These are phyloP conservation scores for Piper betle DNA, from an alignment of 164 flowering plant species.

Conservation along the genomic window DNA sequence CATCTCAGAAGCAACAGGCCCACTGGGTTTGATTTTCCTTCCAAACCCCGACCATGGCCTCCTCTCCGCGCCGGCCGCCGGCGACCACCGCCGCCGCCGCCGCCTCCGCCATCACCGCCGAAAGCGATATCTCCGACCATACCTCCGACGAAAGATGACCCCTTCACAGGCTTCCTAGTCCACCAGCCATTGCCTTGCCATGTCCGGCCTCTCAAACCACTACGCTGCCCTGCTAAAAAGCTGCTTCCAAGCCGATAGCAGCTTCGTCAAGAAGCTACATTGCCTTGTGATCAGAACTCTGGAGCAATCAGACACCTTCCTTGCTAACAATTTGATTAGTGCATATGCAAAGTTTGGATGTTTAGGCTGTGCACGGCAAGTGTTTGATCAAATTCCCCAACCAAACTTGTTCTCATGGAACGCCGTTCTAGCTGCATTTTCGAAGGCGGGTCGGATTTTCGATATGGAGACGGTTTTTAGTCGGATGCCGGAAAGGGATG, in stretches of 20 bases:
- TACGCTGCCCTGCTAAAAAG: constrained; percentile 40
- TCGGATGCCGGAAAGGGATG: constrained; percentile 17
- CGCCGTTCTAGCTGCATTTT: constrained; percentile 48
- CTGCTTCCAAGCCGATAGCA: constrained; percentile 32
- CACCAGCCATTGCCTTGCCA: constrained; percentile 1
- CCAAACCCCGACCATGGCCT: too few relatives aligned
- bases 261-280: constrained; percentile 44
- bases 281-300: constrained; percentile 40
- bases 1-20: too few relatives aligned
- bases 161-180: too few relatives aligned
- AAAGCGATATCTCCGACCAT: too few relatives aligned
- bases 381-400: constrained; percentile 61
- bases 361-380: constrained; percentile 47
- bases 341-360: constrained; percentile 45
- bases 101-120: too few relatives aligned
- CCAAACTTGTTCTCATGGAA: constrained; percentile 73
- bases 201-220: constrained; percentile 32
- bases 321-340: constrained; percentile 45
- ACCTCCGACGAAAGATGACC: too few relatives aligned
- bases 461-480: constrained; percentile 15
- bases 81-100: too few relatives aligned
- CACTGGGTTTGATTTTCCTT: too few relatives aligned
- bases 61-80: too few relatives aligned
- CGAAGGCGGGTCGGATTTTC: constrained; percentile 28
- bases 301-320: constrained; percentile 34